phyloP scores from a whole-genome alignment of 495 filamentous ascomycete species.

The Mytilinidion resinicola region DNA sequence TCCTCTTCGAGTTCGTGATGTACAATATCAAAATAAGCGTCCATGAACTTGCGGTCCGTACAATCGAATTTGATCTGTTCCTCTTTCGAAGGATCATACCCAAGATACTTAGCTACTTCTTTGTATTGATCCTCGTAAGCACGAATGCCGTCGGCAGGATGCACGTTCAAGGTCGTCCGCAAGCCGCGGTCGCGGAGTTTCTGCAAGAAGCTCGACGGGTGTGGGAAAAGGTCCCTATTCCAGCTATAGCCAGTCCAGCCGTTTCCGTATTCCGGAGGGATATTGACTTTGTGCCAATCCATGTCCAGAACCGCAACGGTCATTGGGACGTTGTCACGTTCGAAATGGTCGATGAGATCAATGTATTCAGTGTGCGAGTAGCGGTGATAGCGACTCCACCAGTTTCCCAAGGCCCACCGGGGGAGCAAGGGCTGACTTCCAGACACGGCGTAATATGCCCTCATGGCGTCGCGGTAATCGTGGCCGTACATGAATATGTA shows the following conservation, averaged over 20 bases:
- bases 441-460: conserved; percentile 50
- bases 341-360: conserved; percentile 46
- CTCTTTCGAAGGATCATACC: conserved; percentile 40
- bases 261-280: conserved; percentile 32
- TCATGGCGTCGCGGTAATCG: conserved; percentile 49
- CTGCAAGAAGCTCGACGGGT: conserved; percentile 41
- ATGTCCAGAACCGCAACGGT: conserved; percentile 54
- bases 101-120: conserved; percentile 44
- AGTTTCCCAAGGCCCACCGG: conserved; percentile 54
- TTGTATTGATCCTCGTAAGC: conserved; percentile 48
- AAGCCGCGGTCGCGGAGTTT: conserved; percentile 43
- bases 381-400: conserved; percentile 56
- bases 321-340: conserved; percentile 44
- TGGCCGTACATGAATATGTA: conserved; percentile 54
- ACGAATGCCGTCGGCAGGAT: conserved; percentile 51
- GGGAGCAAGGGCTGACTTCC: conserved; percentile 51
- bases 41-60: conserved; percentile 45
- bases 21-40: conserved; percentile 53
- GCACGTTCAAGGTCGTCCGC: conserved; percentile 50
- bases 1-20: conserved; percentile 45
- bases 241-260: conserved; percentile 58
- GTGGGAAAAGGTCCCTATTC: conserved; percentile 50
- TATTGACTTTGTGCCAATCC: conserved; percentile 54
- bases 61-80: conserved; percentile 51
- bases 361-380: conserved; percentile 49